Base-by-base conservation (phyloP, 2,329 filamentous ascomycete genomes). In the Seiridium unicorne region DNA sequence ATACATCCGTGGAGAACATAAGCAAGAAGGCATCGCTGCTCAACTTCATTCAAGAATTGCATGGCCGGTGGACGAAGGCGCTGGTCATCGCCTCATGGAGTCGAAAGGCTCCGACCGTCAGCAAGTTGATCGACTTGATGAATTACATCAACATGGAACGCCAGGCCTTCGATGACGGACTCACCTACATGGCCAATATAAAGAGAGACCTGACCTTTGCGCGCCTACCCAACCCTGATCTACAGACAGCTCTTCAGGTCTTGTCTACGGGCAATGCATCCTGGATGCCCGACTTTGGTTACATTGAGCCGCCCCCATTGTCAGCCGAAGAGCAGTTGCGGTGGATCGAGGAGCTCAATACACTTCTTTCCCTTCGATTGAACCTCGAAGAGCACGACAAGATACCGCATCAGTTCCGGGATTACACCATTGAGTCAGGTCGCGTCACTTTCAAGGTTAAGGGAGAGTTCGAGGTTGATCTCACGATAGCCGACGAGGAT, bases 11-110 rank as follows among this genome's bases (percentile, higher is more conserved):
- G 44, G 86, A 89, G 62, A 94, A 92, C 69, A 69, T 91, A 10
- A 80, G 83, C 38, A 97, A 96, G 77, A 97, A 97, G 75, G 77
- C 85, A 35, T 76, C 81, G 42, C 74, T 97, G 57, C 76, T 97
- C 61, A 86, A 90, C 48, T 96, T 95, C 76, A 87, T 90, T 7
- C 89, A 94, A 72, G 84, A 87, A 31, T 86, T 90, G 69, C 89
- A 97, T 70, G 87, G 89, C 36, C 92, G 92, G 77, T 98, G 96
- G 81, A 92, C 96, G 73, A 98, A 99, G 77, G 85, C 93, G 6
- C 81, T 97, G 26, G 92, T 99, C 31, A 88, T 99, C 51, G 88
- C 90, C 1, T 90, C 95, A 75, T 99, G 95, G 95, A 91, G 90
- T 71, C 85, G 90, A 69, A 89, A 91, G 72, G 87, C 89, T 40